These are phyloP conservation scores for Aspergillus indologenus DNA, from an alignment of 495 filamentous ascomycete species.

Conservation along the genomic window DNA sequence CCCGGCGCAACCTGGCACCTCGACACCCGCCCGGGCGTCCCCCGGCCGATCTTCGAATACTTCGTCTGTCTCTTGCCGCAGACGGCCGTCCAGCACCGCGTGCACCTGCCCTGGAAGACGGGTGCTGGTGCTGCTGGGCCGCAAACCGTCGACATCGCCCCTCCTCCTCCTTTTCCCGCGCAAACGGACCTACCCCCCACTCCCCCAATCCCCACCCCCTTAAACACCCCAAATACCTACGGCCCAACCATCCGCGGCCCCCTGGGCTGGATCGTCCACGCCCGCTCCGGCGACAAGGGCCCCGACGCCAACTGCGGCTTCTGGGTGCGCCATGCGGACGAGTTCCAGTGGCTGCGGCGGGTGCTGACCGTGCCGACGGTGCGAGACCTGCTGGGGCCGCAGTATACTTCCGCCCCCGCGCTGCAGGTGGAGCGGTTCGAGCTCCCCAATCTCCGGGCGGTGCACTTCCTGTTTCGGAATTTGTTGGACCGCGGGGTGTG, in stretches of 20 bases:
- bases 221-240: conserved; percentile 23
- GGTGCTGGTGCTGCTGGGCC: conserved; percentile 10
- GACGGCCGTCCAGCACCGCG: conserved; percentile 33
- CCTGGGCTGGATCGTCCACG: conserved; percentile 47
- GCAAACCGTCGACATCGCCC: conserved; percentile 30
- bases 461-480: conserved; percentile 57
- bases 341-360: conserved; percentile 50
- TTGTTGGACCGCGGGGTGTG: conserved; percentile 53
- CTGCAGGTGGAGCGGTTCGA: conserved; percentile 53
- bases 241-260: conserved; percentile 42
- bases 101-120: conserved; percentile 34
- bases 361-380: conserved; percentile 40
- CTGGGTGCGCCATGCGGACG: conserved; percentile 47
- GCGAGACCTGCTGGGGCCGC: conserved; percentile 37
- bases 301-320: conserved; percentile 54
- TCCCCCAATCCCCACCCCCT: background rate
- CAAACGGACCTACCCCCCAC: conserved; percentile 20
- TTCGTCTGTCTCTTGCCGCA: conserved; percentile 44
- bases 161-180: conserved; percentile 27
- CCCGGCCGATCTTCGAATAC: conserved; percentile 39
- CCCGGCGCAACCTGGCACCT: conserved; percentile 42
- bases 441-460: conserved; percentile 36
- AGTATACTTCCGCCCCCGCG: conserved; percentile 33
- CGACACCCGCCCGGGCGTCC: conserved; percentile 38
- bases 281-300: conserved; percentile 53